These are phyloP conservation scores for Friedmanniomyces simplex DNA, from an alignment of 495 filamentous ascomycete genomes.

Conservation along the genomic window DNA sequence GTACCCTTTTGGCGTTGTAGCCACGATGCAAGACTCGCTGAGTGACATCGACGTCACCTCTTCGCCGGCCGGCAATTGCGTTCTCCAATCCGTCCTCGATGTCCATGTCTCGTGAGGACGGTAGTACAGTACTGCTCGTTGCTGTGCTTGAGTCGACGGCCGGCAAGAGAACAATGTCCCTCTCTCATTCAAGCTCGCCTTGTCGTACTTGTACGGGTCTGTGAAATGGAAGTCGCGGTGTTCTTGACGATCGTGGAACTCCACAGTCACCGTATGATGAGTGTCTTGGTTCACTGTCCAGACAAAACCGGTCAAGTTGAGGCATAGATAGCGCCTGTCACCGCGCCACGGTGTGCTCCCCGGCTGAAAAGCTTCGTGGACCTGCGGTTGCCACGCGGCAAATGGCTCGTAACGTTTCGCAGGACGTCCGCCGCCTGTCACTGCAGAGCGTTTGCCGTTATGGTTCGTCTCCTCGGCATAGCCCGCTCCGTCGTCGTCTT, in stretches of 20 bases:
- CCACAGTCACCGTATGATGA: constrained; percentile 90
- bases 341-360: constrained; percentile 94
- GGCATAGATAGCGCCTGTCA: constrained; percentile 81
- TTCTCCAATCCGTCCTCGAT: constrained; percentile 80
- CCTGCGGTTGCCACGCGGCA: constrained; percentile 48
- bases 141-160: constrained; percentile 44
- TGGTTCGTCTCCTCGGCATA: constrained; percentile 59
- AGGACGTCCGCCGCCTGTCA: constrained; percentile 35
- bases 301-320: constrained; percentile 86
- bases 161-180: constrained; percentile 81
- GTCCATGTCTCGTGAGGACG: constrained; percentile 97
- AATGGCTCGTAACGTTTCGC: constrained; percentile 54
- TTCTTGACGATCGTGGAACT: constrained; percentile 89
- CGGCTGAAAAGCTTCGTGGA: constrained; percentile 79
- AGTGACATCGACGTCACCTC: constrained; percentile 77
- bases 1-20: constrained; percentile 73
- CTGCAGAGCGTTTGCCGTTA: constrained; percentile 49
- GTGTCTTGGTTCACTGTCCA: constrained; percentile 96
- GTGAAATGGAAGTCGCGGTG: constrained; percentile 96
- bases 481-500: constrained; percentile 91
- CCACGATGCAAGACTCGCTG: constrained; percentile 81
- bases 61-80: constrained; percentile 69
- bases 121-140: constrained; percentile 82
- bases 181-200: constrained; percentile 77
- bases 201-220: constrained; percentile 88